These are phyloP conservation scores for Diphasiastrum complanatum DNA, from an alignment of 83 land plant species.

Conservation along the genomic window DNA sequence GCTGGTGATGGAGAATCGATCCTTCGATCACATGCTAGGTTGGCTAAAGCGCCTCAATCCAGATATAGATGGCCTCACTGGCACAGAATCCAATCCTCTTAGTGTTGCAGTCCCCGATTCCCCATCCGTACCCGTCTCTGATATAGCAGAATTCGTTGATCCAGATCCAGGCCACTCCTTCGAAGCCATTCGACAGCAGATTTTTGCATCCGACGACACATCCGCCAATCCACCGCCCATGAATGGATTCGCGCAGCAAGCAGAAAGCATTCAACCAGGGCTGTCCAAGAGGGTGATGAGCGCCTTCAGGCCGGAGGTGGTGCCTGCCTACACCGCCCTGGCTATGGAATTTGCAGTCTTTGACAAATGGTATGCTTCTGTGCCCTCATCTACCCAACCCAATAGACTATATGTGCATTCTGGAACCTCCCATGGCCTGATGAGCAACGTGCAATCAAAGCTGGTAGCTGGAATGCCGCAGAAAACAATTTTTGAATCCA, in stretches of 20 bases:
- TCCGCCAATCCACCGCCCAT: conserved; percentile 48
- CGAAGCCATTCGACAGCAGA: conserved; percentile 63
- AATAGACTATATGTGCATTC: conserved; percentile 82
- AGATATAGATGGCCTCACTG: conserved; percentile 61
- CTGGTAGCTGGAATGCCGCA: conserved; percentile 72
- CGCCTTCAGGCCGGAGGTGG: conserved; percentile 59
- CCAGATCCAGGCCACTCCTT: conserved; percentile 89
- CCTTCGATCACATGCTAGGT: conserved; percentile 92
- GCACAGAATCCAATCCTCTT: conserved; percentile 53
- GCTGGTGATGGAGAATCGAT: conserved; percentile 79
- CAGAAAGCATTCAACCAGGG: conserved; percentile 32
- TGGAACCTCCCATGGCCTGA: conserved; percentile 76
- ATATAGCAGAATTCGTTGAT: conserved; percentile 66
- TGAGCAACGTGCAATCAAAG: conserved; percentile 55
- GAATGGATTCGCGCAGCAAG: conserved; percentile 83
- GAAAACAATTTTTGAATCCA: conserved; percentile 80
- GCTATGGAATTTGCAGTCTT: conserved; percentile 68
- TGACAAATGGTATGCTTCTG: conserved; percentile 86
- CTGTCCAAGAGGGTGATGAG: conserved; percentile 65
- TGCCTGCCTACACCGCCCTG: conserved; percentile 60
- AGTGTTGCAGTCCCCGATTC: conserved; percentile 33
- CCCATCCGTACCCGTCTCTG: conserved; percentile 40
- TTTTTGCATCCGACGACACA: conserved; percentile 48
- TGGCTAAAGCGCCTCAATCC: conserved; percentile 72
- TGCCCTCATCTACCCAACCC: conserved; percentile 90